These are phyloP conservation scores for Omphalea diandra DNA, from an alignment of 441 rosid species.

Conservation along the genomic window DNA sequence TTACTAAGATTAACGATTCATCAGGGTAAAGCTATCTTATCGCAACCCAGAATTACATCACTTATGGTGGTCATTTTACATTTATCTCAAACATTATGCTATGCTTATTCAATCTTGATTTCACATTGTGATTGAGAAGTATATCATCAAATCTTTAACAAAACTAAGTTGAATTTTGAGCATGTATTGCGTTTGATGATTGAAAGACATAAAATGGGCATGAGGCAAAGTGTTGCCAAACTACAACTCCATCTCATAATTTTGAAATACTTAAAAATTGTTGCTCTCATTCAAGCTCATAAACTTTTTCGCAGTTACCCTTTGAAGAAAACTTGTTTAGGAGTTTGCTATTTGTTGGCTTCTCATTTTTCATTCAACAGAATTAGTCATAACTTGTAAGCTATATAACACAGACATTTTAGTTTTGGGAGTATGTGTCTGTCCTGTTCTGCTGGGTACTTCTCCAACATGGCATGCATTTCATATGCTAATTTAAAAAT, in stretches of 20 bases:
- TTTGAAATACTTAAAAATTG: neutral
- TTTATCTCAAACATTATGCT: neutral
- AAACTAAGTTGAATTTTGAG: neutral
- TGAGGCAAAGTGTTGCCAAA: neutral
- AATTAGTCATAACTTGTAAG: too few relatives aligned
- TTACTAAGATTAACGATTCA: conserved; percentile 50
- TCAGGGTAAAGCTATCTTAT: conserved; percentile 38
- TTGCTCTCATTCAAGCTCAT: too few relatives aligned
- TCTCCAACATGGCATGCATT: too few relatives aligned
- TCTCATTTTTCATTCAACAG: too few relatives aligned
- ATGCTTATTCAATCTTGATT: neutral
- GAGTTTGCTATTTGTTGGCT: too few relatives aligned
- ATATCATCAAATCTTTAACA: neutral
- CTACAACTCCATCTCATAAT: neutral
- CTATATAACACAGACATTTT: too few relatives aligned
- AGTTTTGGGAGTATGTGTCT: too few relatives aligned
- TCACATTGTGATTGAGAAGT: neutral
- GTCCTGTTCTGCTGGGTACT: too few relatives aligned
- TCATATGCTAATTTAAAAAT: too few relatives aligned
- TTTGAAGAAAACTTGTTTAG: too few relatives aligned
- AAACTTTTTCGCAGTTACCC: too few relatives aligned
- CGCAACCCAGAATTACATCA: neutral
- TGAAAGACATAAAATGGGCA: neutral
- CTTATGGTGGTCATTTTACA: neutral
- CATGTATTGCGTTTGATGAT: neutral